A percentile compares a stretch with the other conserved stretches of the same genome.
phyloP scores from a whole-genome alignment of 176 grass and related monocot species.

The Aegilops umbellulata region DNA sequence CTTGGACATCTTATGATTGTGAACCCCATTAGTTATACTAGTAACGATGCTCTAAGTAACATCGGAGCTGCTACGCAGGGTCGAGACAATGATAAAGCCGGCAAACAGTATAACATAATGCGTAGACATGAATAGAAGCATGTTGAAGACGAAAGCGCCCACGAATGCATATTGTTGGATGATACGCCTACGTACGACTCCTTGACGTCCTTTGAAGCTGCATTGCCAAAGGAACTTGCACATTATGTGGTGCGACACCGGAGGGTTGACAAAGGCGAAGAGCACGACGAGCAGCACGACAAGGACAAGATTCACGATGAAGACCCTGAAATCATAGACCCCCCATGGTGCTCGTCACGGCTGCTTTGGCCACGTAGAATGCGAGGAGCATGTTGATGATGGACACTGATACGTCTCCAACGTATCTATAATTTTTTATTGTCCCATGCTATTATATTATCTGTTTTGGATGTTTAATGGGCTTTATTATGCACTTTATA shows the following conservation, averaged over 20 bases:
- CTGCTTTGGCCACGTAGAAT: neutral
- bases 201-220: neutral
- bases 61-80: too few species aligned
- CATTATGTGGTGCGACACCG: accelerated
- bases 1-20: too few species aligned
- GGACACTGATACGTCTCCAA: too few species aligned
- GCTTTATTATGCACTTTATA: too few species aligned
- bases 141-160: neutral
- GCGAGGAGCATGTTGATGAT: neutral
- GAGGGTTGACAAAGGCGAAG: neutral
- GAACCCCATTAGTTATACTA: too few species aligned
- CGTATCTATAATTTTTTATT: too few species aligned
- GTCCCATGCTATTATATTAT: too few species aligned
- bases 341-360: neutral
- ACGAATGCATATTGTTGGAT: neutral
- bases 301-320: accelerated
- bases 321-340: neutral
- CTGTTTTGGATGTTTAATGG: too few species aligned
- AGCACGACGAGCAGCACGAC: accelerated
- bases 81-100: too few species aligned
- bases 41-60: too few species aligned
- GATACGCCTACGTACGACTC: neutral
- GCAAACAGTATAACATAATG: neutral
- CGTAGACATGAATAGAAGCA: neutral
- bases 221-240: neutral